phyloP scores from a whole-genome alignment of 140 eudicot genomes.

The Stevia rebaudiana region DNA sequence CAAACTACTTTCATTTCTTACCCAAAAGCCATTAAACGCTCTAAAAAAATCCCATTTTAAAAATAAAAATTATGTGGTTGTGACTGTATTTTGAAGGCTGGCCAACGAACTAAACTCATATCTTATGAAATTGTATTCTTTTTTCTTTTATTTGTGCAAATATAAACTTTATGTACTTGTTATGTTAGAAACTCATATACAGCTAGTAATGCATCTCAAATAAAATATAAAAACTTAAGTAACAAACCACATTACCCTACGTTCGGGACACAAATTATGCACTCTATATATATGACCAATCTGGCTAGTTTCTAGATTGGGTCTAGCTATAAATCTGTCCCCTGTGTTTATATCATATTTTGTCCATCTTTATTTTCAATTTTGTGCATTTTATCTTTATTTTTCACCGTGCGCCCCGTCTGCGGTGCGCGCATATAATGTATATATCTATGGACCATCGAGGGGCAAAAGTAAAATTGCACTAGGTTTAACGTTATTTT shows the following conservation, averaged over 20 bases:
- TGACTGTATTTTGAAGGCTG: too few species aligned
- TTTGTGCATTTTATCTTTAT: neutral
- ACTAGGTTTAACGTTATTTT: too few species aligned
- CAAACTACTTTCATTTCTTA: too few species aligned
- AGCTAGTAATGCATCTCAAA: neutral
- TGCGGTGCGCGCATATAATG: too few species aligned
- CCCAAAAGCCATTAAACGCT: too few species aligned
- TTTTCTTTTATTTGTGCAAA: too few species aligned
- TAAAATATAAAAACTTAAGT: neutral
- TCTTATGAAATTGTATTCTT: neutral
- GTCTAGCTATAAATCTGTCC: conserved; percentile 4
- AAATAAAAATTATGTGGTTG: too few species aligned
- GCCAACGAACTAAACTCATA: neutral
- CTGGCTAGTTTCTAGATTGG: neutral
- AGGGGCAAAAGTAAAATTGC: too few species aligned
- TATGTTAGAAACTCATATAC: neutral
- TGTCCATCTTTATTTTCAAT: neutral
- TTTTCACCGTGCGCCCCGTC: too few species aligned
- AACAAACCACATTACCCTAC: conserved; percentile 1
- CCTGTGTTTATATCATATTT: neutral
- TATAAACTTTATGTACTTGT: neutral
- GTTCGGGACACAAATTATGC: conserved; percentile 2
- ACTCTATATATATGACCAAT: neutral
- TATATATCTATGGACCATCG: too few species aligned
- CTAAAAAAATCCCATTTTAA: too few species aligned